Percentiles rank a stretch among this genome's conserved stretches.
Evolutionary conservation across 352 stramenopile species (phyloP).

Genomic region (Globisporangium lucens): DNA sequence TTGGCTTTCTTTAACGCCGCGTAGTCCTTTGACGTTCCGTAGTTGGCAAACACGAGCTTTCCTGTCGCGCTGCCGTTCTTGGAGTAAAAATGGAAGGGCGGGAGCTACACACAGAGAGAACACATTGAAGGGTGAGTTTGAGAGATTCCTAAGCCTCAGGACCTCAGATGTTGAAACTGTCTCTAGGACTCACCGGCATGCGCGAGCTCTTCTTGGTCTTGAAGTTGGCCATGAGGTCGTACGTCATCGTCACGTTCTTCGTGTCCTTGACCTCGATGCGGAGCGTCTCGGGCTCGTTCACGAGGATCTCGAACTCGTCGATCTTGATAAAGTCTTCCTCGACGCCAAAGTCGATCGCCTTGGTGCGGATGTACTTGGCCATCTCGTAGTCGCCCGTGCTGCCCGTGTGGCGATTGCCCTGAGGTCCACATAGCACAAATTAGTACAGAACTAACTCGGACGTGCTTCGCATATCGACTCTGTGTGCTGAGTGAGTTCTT

Average conservation of each 20-base stretch:
- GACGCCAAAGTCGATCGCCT: slow-evolving; percentile 73
- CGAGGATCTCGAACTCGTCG: slow-evolving; percentile 81
- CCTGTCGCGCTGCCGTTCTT: slow-evolving; percentile 64
- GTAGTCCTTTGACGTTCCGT: slow-evolving; percentile 65
- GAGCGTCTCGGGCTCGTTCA: slow-evolving; percentile 68
- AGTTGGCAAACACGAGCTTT: slow-evolving; percentile 74
- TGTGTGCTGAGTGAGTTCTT: background rate
- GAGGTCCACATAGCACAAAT: background rate
- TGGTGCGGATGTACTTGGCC: slow-evolving; percentile 71
- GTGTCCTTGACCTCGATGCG: slow-evolving; percentile 35
- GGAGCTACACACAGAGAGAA: slow-evolving; percentile 22
- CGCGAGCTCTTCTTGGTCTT: slow-evolving; percentile 29
- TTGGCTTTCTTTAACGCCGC: slow-evolving; percentile 43
- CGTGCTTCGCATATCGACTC: background rate
- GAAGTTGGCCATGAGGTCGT: slow-evolving; percentile 33
- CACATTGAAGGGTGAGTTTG: background rate
- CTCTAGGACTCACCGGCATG: slow-evolving; percentile 25
- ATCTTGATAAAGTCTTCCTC: slow-evolving; percentile 71
- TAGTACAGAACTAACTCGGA: background rate
- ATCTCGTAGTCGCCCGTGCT: slow-evolving; percentile 66
- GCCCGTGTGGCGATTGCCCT: slow-evolving; percentile 59
- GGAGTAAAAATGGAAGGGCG: slow-evolving; percentile 81
- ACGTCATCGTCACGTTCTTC: slow-evolving; percentile 5
- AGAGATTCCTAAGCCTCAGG: background rate
- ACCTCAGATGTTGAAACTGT: no score